These are phyloP conservation scores for Sclerotinia subarctica DNA, from an alignment of 2,329 filamentous ascomycete species.

Conservation along the genomic window DNA sequence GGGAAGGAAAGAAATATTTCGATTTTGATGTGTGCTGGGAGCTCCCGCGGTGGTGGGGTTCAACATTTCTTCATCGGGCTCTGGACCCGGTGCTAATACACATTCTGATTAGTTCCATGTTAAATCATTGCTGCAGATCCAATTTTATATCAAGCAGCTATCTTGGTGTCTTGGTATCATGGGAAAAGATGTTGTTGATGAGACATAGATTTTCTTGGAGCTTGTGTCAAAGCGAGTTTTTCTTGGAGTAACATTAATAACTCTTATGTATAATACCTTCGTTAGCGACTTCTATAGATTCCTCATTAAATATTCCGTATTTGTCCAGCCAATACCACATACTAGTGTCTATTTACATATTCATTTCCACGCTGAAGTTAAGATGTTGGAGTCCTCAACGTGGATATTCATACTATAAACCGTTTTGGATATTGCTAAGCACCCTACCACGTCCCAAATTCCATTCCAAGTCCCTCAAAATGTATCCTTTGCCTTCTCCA, in stretches of 20 bases:
- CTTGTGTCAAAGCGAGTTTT: constrained; percentile 3
- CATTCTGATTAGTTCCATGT: constrained; percentile 6
- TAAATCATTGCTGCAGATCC: constrained; percentile 6
- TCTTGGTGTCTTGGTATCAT: not conserved
- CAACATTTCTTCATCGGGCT: constrained; percentile 9
- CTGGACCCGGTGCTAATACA: constrained; percentile 14
- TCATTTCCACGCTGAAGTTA: not conserved
- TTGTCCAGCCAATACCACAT: not conserved
- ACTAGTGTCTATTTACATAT: constrained; percentile 4
- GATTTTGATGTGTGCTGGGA: not conserved
- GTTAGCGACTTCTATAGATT: not conserved
- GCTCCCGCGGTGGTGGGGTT: constrained; percentile 17
- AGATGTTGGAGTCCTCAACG: not conserved
- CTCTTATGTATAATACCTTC: not conserved
- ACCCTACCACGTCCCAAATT: not conserved
- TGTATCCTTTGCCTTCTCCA: not conserved
- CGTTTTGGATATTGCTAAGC: not conserved
- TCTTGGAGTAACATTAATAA: not conserved
- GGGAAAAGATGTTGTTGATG: not conserved
- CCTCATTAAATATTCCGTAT: not conserved
- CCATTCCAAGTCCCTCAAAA: not conserved
- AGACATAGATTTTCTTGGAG: not conserved
- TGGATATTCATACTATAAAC: not conserved
- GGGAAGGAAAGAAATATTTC: not conserved
- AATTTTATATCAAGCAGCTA: constrained; percentile 1